A percentile compares a stretch with the other conserved stretches of the same genome.
Evolutionary conservation across 1,284 basidiomycete species (phyloP).

Genomic region (Trametes pubescens): DNA sequence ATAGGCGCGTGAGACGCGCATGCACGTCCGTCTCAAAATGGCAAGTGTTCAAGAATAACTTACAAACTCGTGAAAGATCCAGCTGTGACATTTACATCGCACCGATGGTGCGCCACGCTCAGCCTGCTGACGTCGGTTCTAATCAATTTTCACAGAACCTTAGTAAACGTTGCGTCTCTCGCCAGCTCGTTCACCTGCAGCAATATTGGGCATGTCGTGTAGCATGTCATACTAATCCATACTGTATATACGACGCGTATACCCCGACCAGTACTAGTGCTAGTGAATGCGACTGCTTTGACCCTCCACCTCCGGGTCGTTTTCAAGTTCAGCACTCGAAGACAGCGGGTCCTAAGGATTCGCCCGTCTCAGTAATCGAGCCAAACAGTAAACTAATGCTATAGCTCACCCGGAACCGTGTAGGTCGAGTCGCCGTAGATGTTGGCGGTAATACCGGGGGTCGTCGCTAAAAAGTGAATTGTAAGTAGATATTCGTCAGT

Average conservation of each 20-base stretch:
- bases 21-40: slow-evolving; percentile 1
- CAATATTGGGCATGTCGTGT: too few species aligned
- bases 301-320: not conserved
- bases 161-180: too few species aligned
- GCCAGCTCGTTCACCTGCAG: too few species aligned
- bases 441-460: slow-evolving; percentile 44
- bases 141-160: too few species aligned
- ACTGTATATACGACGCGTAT: too few species aligned
- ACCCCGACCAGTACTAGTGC: too few species aligned
- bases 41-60: slow-evolving; percentile 15
- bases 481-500: not conserved
- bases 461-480: slow-evolving; percentile 33
- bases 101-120: too few species aligned
- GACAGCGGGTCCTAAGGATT: slow-evolving; percentile 30
- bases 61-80: too few species aligned
- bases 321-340: slow-evolving; percentile 30
- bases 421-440: slow-evolving; percentile 33
- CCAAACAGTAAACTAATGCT: not conserved
- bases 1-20: slow-evolving; percentile 2
- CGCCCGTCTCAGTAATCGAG: not conserved
- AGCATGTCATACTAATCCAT: too few species aligned
- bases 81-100: too few species aligned
- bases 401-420: slow-evolving; percentile 35
- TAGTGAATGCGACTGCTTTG: not conserved
- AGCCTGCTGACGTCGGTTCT: too few species aligned